Evolutionary conservation across 257 asterid genomes (phyloP), one percentile per base, ranked within the genome.

Genomic region (Thymus quinquecostatus): DNA sequence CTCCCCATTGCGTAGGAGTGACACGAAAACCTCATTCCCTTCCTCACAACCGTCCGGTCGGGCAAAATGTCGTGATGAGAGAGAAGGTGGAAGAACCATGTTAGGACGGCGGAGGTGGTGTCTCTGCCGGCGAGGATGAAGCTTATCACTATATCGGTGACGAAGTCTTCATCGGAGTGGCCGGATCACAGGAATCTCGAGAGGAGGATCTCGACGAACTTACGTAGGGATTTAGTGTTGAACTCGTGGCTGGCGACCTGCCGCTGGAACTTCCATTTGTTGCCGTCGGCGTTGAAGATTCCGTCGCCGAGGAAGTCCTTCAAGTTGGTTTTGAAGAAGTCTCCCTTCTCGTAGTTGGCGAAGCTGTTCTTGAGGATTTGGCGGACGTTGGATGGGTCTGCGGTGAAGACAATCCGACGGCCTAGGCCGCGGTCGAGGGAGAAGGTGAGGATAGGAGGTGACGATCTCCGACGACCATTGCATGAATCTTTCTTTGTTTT

Each of bases 21-120:
- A 27, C 73, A 78, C 14, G 6, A 2, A 4, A 78, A 70, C 30
- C 79, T 63, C 73, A 40, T 48, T 0, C 79, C 79, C 68, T 69
- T 73, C 69, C 21, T 73, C 47, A 78, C 65, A 5, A 62, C 12
- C 2, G 79, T 80, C 27, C 84, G 89, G 21, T 82, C 91, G 0
- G 89, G 89, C 66, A 82, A 78, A 45, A 86, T 76, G 13, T 86
- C 85, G 13, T 80, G 45, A 12, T 41, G 6, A 0, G 84, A 76
- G n/a, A 85, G 69, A 56, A 85, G 64, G 81, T 82, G 82, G 68
- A 85, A 85, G 8, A 85, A 82, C 87, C 88, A 83, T 28, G 83
- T 83, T 12, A 83, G 4, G 0, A 82, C 85, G 1, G 88, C 82
- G 0, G 83, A 85, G 0, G 87, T 82, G 1, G 90, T 59, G 79